Evolutionary conservation across 2,329 filamentous ascomycete species (phyloP), one percentile per base, ranked within the genome.

Genomic region (Ophiognomonia clavigignenti-juglandacearum): DNA sequence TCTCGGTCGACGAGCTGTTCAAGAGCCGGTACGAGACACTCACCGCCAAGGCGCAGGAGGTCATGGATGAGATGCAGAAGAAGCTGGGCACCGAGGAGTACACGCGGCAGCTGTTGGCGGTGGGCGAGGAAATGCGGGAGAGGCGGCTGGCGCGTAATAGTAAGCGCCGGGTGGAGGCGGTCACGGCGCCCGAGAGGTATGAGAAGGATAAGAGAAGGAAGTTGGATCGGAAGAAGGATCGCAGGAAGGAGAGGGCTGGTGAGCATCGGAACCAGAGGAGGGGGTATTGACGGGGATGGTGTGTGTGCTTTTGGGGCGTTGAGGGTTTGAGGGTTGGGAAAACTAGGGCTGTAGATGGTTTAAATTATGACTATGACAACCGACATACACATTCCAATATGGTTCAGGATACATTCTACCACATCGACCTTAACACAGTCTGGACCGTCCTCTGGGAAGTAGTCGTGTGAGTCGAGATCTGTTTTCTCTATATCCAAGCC

Each of bases 121-220:
- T 95, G 6, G 81, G 88, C 51, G 82, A 86, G 43, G 78, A 75
- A 14, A 83, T 93, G n/a, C 80, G 78, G 59, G 75, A 77, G 54
- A 81, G 85, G 59, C 75, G 93, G 55, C 81, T 88, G 61, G 80
- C 83, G 59, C 74, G 95, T 54, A 81, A 85, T 45, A 80, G 77
- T 54, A 98, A 98, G 78, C 80, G 93, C 59, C 88, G 88, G 67
- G 88, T 97, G 54, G 91, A 95, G 62, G 88, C 88, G 10, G 83
- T 98, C 20, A 78, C 78, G 41, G 80, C 86, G 60, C 93, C 93
- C 2, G 92, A 93, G 68, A 85, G 76, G 61, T 82, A 83, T 57
- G 88, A 83, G 23, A 74, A 77, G 60, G 83, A 86, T 57, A 96
- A 96, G 81, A 82, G 79, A 63, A 87, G 85, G 72, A 90, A 85